Conservation (phyloP, 2,329 filamentous ascomycete genomes). For the Colletotrichum navitas region DNA sequence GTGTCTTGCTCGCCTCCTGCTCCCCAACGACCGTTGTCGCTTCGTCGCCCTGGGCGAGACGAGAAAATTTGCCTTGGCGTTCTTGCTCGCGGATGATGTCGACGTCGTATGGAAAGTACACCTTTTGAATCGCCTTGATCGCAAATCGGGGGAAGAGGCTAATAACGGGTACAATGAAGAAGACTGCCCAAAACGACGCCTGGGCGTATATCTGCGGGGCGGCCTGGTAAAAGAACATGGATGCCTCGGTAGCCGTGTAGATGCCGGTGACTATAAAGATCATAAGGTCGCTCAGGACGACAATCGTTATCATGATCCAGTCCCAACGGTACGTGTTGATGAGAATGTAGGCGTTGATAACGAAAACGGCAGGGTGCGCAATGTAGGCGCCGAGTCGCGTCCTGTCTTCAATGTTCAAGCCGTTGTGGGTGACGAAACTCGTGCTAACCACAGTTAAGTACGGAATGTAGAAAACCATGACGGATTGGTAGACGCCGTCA, state of each 20-base stretch:
- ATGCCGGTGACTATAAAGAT: constrained; percentile 97
- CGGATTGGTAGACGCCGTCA: constrained; percentile 94
- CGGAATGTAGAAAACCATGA: constrained; percentile 93
- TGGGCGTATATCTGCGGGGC: constrained; percentile 84
- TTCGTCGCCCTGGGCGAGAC: constrained; percentile 64
- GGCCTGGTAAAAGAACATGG: constrained; percentile 75
- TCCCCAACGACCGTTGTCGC: constrained; percentile 36
- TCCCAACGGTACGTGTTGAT: constrained; percentile 99
- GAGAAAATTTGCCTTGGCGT: constrained; percentile 82
- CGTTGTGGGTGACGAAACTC: constrained; percentile 77
- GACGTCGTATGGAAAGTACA: constrained; percentile 91
- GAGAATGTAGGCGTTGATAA: constrained; percentile 94
- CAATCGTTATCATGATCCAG: constrained; percentile 91
- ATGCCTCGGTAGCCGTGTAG: constrained; percentile 67
- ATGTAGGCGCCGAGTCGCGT: constrained; percentile 89
- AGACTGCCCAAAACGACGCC: constrained; percentile 88
- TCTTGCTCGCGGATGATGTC: constrained; percentile 97
- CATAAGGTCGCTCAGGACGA: constrained; percentile 84
- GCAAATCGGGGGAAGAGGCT: constrained; percentile 90
- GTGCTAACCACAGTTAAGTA: constrained; percentile 82
- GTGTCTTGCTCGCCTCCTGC: constrained; percentile 47
- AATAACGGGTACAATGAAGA: constrained; percentile 82
- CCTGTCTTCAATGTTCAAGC: constrained; percentile 82
- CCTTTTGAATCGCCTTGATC: constrained; percentile 90
- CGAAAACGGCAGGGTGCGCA: constrained; percentile 84